Evolutionary conservation across 2,329 filamentous ascomycete species (phyloP), one percentile per base, ranked within the genome.

Genomic region (Colletotrichum sp.): DNA sequence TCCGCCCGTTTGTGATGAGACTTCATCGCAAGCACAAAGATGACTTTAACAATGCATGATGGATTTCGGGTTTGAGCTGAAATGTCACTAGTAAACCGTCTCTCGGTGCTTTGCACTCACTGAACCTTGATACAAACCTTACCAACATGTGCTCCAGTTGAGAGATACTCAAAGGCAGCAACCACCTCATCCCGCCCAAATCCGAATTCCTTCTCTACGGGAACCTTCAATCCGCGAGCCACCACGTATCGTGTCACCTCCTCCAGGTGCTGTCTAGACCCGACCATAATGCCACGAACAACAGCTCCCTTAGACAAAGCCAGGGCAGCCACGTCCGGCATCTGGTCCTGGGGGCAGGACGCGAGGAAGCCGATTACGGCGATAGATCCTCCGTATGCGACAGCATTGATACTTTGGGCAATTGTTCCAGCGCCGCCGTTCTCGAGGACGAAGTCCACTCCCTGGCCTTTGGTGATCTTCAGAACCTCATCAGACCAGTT

Each of bases 401-500:
- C 83, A 22, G 84, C 84, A 12, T 86, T 82, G 39, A 90, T 81
- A 68, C 86, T 88, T 80, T 90, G 86, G 30, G 80, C 74, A 19
- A 88, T 82, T 1, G 87, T 88, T 9, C 81, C 81, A 6, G 83
- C 79, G 7, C 87, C 87, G 6, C 84, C 85, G 25, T 83, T 81
- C 60, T 88, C 84, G 7, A 88, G 68, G 67, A 87, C 77, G 66
- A 82, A 80, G 73, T 88, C 85, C 2, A 83, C 88, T 8, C 89
- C 88, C 13, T 81, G 81, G n/a, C 85, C 84, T 6, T 84, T 71
- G 0, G 88, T 90, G 52, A 88, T 78, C 11, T 80, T 78, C 72
- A 85, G 83, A 1, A 88, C 87, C 67, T 89, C 86, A 4, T 81
- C 78, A 5, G 83, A 84, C 88, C 89, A 89, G 74, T 87, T 76